These are phyloP conservation scores for Lactarius hengduanensis DNA, from an alignment of 768 basidiomycete genomes.

Conservation along the genomic window DNA sequence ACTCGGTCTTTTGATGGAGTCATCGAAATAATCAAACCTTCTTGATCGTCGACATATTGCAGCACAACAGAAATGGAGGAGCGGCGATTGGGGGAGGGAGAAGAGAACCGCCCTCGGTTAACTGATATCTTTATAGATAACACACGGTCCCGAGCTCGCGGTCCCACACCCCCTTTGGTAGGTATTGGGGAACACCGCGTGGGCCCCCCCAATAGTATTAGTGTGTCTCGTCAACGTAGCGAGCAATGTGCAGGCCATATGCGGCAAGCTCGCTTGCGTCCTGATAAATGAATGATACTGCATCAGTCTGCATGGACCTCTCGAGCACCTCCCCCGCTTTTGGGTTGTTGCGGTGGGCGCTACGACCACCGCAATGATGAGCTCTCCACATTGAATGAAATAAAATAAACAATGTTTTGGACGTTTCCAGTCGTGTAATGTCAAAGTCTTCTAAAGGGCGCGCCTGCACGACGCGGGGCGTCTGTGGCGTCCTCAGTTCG, in stretches of 20 bases:
- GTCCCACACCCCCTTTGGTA: not conserved
- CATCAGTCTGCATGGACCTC: too few species aligned
- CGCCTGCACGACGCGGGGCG: not conserved
- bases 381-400: too few species aligned
- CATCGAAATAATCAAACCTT: not conserved
- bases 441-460: not conserved
- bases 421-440: not conserved
- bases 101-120: not conserved
- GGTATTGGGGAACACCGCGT: not conserved
- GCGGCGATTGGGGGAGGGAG: not conserved
- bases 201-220: not conserved
- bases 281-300: too few species aligned
- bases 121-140: not conserved
- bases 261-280: too few species aligned
- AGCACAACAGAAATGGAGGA: not conserved
- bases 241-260: not conserved
- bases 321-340: too few species aligned
- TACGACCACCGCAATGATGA: too few species aligned
- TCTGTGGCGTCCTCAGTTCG: not conserved
- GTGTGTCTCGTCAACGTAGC: not conserved
- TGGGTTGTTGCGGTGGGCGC: too few species aligned
- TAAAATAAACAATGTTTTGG: too few species aligned
- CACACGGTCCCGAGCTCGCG: not conserved
- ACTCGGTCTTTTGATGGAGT: not conserved
- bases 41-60: not conserved